phyloP scores from a whole-genome alignment of 371 early-diverging fungal genomes.

The Catenaria anguillulae region DNA sequence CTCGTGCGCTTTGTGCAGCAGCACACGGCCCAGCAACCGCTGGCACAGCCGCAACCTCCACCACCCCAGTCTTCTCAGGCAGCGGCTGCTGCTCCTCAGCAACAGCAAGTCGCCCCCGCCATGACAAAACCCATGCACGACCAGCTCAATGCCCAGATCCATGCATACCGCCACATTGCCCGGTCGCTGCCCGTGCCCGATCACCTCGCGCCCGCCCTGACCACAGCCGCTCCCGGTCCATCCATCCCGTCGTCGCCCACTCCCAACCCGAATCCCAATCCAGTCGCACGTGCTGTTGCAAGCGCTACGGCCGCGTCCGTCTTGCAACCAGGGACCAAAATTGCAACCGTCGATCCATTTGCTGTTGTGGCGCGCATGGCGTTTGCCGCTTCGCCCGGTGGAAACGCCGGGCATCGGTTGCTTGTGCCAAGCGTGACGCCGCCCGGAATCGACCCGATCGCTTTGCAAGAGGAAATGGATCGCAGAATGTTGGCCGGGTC shows the following conservation, averaged over 20 bases:
- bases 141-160: conserved; percentile 58
- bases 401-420: conserved; percentile 29
- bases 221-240: background rate
- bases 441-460: conserved; percentile 54
- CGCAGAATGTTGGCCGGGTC: conserved; percentile 45
- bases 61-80: background rate
- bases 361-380: background rate
- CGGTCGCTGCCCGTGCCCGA: conserved; percentile 61
- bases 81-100: conserved; percentile 8
- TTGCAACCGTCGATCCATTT: background rate
- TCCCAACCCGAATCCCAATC: background rate
- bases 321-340: background rate
- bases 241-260: background rate
- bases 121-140: conserved; percentile 35
- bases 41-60: too few species aligned
- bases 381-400: background rate
- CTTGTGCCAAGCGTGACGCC: conserved; percentile 64
- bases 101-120: background rate
- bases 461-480: conserved; percentile 57
- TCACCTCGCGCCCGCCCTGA: conserved; percentile 33
- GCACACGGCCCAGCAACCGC: background rate
- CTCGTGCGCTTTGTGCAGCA: background rate
- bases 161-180: conserved; percentile 64
- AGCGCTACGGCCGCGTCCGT: background rate
- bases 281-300: conserved; percentile 7